Percentiles rank a stretch among this genome's conserved stretches.
Evolutionary conservation across 306 rosid species (phyloP).

Genomic region (Benincasa hispida): DNA sequence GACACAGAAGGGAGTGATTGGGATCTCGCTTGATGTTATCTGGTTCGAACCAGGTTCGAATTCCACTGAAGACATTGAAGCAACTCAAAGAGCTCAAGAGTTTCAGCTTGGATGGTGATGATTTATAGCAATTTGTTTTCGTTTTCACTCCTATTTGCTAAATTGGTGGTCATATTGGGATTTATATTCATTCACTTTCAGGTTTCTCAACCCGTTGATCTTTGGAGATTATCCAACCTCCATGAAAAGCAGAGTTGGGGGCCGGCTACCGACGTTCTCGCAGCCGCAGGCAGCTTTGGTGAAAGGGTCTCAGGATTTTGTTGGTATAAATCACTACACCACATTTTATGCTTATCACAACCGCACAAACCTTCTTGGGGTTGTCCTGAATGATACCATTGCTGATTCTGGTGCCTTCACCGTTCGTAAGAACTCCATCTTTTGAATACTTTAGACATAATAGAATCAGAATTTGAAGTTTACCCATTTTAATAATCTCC

Average conservation of each 20-base stretch:
- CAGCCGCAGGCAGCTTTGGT: slow-evolving; percentile 26
- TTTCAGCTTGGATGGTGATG: slow-evolving; percentile 91
- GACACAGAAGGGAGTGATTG: slow-evolving; percentile 55
- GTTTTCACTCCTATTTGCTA: background rate
- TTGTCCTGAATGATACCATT: slow-evolving; percentile 28
- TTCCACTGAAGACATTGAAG: slow-evolving; percentile 49
- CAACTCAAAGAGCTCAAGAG: slow-evolving; percentile 81
- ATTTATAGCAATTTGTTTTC: background rate
- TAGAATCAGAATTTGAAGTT: background rate
- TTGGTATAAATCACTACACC: slow-evolving; percentile 93
- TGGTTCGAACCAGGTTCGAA: slow-evolving; percentile 70
- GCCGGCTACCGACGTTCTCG: slow-evolving; percentile 53
- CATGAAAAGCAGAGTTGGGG: slow-evolving; percentile 50
- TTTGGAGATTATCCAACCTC: slow-evolving; percentile 73
- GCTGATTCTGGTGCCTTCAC: slow-evolving; percentile 63
- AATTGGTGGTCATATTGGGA: background rate
- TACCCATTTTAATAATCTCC: background rate
- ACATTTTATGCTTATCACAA: slow-evolving; percentile 45
- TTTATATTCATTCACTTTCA: slow-evolving; percentile 10
- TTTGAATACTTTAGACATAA: background rate
- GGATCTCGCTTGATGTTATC: slow-evolving; percentile 71
- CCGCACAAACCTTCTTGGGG: slow-evolving; percentile 10
- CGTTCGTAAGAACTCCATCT: slow-evolving; percentile 43
- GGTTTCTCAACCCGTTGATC: slow-evolving; percentile 64
- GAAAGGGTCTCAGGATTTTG: slow-evolving; percentile 75